phyloP scores from a whole-genome alignment of 225 moss, liverwort and hornwort species.

The Physcomitrellopsis africana region DNA sequence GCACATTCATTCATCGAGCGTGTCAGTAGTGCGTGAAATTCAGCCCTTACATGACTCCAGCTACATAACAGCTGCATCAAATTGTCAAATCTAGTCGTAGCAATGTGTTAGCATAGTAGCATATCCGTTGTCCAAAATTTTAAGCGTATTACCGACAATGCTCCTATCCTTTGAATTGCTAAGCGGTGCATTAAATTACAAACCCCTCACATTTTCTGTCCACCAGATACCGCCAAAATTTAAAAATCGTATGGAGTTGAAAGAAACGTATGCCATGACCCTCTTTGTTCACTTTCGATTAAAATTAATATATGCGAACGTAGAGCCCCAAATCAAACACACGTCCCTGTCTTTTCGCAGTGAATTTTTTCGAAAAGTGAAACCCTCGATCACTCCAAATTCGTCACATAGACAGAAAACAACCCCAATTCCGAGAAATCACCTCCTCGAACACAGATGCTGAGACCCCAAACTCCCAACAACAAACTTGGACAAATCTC shows the following conservation, averaged over 20 bases:
- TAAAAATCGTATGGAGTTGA: neutral
- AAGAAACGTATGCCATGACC: neutral
- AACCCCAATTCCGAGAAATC: neutral
- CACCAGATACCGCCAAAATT: neutral
- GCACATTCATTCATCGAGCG: conserved; percentile 37
- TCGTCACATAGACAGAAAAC: neutral
- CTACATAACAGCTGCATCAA: neutral
- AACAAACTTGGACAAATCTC: neutral
- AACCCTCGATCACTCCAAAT: neutral
- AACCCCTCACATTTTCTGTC: neutral
- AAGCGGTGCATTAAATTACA: neutral
- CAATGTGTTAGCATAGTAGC: neutral
- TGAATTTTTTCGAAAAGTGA: neutral
- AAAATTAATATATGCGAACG: no score
- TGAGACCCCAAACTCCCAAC: neutral
- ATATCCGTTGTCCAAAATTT: neutral
- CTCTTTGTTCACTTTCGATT: neutral
- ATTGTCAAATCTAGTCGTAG: neutral
- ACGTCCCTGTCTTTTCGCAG: neutral
- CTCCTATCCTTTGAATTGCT: neutral
- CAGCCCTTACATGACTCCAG: neutral
- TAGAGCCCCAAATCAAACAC: no score
- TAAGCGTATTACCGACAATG: neutral
- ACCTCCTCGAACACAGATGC: neutral
- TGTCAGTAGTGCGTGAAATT: neutral